phyloP scores from a whole-genome alignment of 139 green algal species.

The Chlamydomonas sp. region DNA sequence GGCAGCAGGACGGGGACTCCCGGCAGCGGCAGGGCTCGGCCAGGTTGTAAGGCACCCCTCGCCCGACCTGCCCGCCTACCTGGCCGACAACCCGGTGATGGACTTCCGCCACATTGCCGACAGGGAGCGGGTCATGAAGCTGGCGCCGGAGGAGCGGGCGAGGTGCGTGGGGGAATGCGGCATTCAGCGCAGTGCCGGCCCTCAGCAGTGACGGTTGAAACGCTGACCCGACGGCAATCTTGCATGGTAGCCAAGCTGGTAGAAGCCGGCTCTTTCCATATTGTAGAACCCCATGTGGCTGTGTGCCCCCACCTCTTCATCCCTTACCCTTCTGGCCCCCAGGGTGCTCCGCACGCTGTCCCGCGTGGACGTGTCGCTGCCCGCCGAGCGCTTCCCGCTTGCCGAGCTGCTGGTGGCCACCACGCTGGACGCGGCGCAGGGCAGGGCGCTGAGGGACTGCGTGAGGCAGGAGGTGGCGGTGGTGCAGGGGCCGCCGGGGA shows the following conservation, averaged over 20 bases:
- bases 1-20: background rate
- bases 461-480: slow-evolving; percentile 71
- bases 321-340: background rate
- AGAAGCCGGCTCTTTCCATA: no score
- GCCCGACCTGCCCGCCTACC: slow-evolving; percentile 23
- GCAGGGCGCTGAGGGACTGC: slow-evolving; percentile 50
- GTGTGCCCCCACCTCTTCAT: background rate
- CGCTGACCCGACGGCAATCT: background rate
- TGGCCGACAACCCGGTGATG: background rate
- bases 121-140: background rate
- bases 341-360: slow-evolving; percentile 4
- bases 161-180: background rate
- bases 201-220: no score
- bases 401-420: slow-evolving; percentile 28
- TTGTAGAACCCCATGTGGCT: background rate
- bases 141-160: background rate
- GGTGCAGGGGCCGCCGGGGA: slow-evolving; percentile 81
- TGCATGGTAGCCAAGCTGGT: background rate
- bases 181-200: no score
- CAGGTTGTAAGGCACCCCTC: background rate
- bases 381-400: background rate
- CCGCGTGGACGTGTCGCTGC: background rate
- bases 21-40: background rate
- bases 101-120: slow-evolving; percentile 14
- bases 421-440: slow-evolving; percentile 56